Evolutionary conservation across 805 yeast genomes (phyloP).

Genomic region (Suhomyces vadensis): DNA sequence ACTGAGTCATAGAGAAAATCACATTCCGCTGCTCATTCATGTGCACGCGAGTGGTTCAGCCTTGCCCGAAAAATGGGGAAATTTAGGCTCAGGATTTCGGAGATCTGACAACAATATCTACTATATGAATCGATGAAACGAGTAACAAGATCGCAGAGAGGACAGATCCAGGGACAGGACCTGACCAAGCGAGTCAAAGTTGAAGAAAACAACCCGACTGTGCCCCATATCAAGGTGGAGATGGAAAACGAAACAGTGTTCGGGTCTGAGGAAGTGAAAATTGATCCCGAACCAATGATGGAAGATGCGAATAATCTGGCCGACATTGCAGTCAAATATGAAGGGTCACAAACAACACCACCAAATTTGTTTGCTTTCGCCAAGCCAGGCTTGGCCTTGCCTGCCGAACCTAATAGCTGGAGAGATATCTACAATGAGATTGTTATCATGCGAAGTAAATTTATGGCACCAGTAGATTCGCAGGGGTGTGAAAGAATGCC

Average conservation of each 20-base stretch:
- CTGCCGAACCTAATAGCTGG: slow-evolving; percentile 46
- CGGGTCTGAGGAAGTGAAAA: not conserved
- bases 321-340: not conserved
- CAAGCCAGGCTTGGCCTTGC: not conserved
- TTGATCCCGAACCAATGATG: slow-evolving; percentile 1
- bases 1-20: slow-evolving; percentile 7
- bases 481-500: slow-evolving; percentile 79
- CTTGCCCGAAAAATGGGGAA: slow-evolving; percentile 1
- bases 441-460: slow-evolving; percentile 62
- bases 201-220: not conserved
- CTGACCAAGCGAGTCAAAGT: too few species aligned
- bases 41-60: slow-evolving; percentile 3
- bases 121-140: not conserved
- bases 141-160: slow-evolving; percentile 2
- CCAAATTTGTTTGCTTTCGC: slow-evolving; percentile 5
- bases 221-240: slow-evolving; percentile 4
- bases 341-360: not conserved
- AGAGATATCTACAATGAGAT: slow-evolving; percentile 57
- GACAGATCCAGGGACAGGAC: too few species aligned
- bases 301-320: not conserved
- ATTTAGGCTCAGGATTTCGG: not conserved
- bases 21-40: not conserved
- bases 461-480: slow-evolving; percentile 82
- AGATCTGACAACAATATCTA: not conserved
- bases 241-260: not conserved